Evolutionary conservation across 106 monocot species (phyloP).

Genomic region (Phalaenopsis aphrodite): DNA sequence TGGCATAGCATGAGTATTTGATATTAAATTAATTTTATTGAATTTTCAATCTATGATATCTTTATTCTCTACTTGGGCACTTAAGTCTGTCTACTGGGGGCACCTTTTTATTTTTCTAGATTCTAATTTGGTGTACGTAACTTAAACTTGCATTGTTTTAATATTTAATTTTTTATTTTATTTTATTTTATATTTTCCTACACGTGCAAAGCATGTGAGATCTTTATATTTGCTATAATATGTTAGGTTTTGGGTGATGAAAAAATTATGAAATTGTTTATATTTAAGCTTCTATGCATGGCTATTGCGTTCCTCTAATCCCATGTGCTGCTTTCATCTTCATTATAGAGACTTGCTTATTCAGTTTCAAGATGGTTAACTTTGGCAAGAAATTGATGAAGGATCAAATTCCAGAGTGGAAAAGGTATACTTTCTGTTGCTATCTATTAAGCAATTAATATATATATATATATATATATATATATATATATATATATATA

Average conservation of each 20-base stretch:
- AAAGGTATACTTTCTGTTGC: slow-evolving; percentile 40
- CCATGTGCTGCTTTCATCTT: not conserved
- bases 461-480: not conserved
- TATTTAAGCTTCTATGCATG: not conserved
- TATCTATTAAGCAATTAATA: too few relatives aligned
- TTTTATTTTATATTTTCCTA: not conserved
- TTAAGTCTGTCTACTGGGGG: not conserved
- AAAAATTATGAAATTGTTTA: not conserved
- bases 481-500: not conserved
- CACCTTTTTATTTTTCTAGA: not conserved
- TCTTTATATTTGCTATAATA: not conserved
- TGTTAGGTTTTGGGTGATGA: not conserved
- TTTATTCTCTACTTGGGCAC: too few relatives aligned
- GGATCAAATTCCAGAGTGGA: slow-evolving; percentile 79
- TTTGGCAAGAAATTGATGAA: slow-evolving; percentile 79
- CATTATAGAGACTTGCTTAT: slow-evolving; percentile 4
- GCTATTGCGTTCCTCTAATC: not conserved
- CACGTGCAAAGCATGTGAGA: not conserved
- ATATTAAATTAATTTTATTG: not conserved
- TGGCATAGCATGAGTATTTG: not conserved
- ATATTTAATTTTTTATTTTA: not conserved
- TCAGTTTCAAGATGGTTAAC: slow-evolving; percentile 53
- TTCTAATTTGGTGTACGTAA: not conserved
- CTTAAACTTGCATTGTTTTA: not conserved
- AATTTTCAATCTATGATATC: not conserved